phyloP scores from a whole-genome alignment of 1,284 basidiomycete genomes.

The Leccinum huronense region DNA sequence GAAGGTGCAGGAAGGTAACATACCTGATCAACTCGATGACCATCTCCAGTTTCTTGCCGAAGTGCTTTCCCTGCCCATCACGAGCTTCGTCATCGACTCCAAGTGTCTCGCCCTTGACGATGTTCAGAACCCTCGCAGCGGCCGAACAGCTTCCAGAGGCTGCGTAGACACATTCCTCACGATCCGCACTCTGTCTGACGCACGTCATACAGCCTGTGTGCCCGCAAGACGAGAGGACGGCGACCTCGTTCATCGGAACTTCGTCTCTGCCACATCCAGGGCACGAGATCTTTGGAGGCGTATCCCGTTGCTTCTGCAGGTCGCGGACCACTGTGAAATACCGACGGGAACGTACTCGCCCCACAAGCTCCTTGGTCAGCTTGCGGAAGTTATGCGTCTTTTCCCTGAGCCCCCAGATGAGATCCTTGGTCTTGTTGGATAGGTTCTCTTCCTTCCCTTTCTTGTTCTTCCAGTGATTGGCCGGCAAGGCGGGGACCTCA shows the following conservation, averaged over 20 bases:
- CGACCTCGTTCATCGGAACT: slow-evolving; percentile 67
- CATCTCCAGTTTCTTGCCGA: slow-evolving; percentile 85
- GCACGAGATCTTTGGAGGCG: slow-evolving; percentile 58
- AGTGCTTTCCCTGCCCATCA: slow-evolving; percentile 75
- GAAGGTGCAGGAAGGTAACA: slow-evolving; percentile 30
- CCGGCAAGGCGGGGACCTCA: slow-evolving; percentile 47
- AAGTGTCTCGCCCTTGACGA: slow-evolving; percentile 79
- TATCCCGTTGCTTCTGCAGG: slow-evolving; percentile 71
- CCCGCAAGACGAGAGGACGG: slow-evolving; percentile 87
- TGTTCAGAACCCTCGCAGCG: slow-evolving; percentile 71
- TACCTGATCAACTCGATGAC: slow-evolving; percentile 82
- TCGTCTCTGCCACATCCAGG: slow-evolving; percentile 56
- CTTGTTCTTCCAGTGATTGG: slow-evolving; percentile 42
- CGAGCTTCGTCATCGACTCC: slow-evolving; percentile 79
- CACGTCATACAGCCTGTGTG: slow-evolving; percentile 81
- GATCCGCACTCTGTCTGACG: slow-evolving; percentile 68
- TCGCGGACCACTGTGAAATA: slow-evolving; percentile 91
- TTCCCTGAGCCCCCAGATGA: slow-evolving; percentile 82
- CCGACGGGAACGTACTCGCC: slow-evolving; percentile 82
- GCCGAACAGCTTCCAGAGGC: slow-evolving; percentile 67
- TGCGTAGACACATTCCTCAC: slow-evolving; percentile 80
- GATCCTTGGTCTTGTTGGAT: slow-evolving; percentile 55
- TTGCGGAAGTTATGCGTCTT: slow-evolving; percentile 82
- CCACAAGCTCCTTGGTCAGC: slow-evolving; percentile 83
- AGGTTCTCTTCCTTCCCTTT: slow-evolving; percentile 57